These are phyloP conservation scores for Leptodontidium sp. DNA, from an alignment of 2,329 filamentous ascomycete genomes.

Conservation along the genomic window DNA sequence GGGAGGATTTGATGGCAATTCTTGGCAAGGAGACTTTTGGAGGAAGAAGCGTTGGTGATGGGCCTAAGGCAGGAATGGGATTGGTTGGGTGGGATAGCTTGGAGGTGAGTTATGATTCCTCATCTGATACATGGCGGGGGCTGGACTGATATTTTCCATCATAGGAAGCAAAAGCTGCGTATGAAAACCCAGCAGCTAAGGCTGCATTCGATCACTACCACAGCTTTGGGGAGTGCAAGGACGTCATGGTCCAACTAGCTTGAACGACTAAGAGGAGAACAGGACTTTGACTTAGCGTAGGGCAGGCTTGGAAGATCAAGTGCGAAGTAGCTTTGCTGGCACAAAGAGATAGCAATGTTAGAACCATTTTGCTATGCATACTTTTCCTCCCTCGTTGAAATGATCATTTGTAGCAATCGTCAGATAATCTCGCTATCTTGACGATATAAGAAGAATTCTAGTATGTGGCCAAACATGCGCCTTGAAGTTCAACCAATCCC, in stretches of 20 bases:
- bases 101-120: slow-evolving; percentile 18
- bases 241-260: slow-evolving; percentile 28
- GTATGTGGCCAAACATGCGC: no score
- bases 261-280: slow-evolving; percentile 6
- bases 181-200: slow-evolving; percentile 18
- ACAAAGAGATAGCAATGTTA: slow-evolving; percentile 2
- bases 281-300: background rate
- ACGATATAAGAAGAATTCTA: no score
- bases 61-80: slow-evolving; percentile 22
- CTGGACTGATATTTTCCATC: background rate
- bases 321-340: background rate
- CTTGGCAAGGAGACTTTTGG: slow-evolving; percentile 32
- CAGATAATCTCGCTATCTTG: no score
- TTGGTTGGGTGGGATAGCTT: slow-evolving; percentile 31
- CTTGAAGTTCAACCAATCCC: no score
- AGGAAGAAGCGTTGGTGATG: slow-evolving; percentile 26
- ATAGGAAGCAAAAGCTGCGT: slow-evolving; percentile 25
- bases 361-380: background rate
- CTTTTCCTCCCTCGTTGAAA: no score
- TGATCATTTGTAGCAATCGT: no score
- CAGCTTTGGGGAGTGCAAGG: slow-evolving; percentile 26
- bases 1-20: slow-evolving; percentile 25
- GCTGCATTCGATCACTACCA: slow-evolving; percentile 28
- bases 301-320: background rate
- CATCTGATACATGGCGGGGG: no score